Evolutionary conservation across 371 early-diverging fungal genomes (phyloP).

Genomic region (Mortierella sp.): DNA sequence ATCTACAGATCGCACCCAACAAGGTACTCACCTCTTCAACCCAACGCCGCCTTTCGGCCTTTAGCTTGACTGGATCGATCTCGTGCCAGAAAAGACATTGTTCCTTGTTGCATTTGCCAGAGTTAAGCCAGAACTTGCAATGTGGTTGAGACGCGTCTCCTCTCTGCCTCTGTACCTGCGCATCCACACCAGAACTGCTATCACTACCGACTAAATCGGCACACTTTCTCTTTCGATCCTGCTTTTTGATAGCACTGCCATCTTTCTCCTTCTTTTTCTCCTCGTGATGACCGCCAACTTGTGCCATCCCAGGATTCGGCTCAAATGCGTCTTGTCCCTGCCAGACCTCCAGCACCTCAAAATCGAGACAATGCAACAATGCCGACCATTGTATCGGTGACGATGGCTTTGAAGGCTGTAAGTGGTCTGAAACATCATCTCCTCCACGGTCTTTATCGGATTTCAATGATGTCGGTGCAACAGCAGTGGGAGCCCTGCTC

Average conservation of each 20-base stretch:
- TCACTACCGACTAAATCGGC: conserved; percentile 1
- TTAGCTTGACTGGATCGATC: conserved; percentile 36
- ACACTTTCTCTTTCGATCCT: conserved; percentile 23
- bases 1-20: too few relatives aligned
- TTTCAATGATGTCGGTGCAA: not conserved
- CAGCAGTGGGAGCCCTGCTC: too few relatives aligned
- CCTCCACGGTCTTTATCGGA: not conserved
- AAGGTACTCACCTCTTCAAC: conserved; percentile 56
- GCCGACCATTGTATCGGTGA: conserved; percentile 16
- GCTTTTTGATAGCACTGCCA: conserved; percentile 28
- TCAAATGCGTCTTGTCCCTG: conserved; percentile 38
- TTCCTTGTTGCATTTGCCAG: conserved; percentile 59
- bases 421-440: not conserved
- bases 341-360: conserved; percentile 43
- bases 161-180: conserved; percentile 26
- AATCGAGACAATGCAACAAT: conserved; percentile 36
- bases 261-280: too few relatives aligned
- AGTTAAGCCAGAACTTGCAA: conserved; percentile 71
- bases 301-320: conserved; percentile 35
- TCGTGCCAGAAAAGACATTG: conserved; percentile 63
- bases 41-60: conserved; percentile 53
- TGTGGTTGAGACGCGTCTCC: conserved; percentile 42
- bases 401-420: not conserved
- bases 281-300: conserved; percentile 38
- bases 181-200: not conserved